Evolutionary conservation across 495 filamentous ascomycete genomes (phyloP).

Genomic region (Neurospora sp.): DNA sequence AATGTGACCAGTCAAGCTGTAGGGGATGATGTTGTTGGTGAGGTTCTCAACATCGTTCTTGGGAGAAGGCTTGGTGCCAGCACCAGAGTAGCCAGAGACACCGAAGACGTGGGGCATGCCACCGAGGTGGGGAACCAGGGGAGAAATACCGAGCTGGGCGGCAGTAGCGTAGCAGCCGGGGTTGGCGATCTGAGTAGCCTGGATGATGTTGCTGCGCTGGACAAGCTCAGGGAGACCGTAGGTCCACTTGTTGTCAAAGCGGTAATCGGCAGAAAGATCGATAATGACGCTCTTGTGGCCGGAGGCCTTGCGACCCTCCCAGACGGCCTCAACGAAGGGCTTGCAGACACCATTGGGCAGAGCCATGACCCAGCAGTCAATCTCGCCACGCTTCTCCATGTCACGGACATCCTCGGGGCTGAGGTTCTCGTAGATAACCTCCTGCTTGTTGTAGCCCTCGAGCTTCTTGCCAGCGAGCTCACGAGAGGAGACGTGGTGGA

Average conservation of each 20-base stretch:
- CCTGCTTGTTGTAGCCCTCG: conserved; percentile 84
- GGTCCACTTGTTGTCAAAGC: conserved; percentile 84
- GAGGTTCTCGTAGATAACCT: conserved; percentile 89
- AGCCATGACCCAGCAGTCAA: conserved; percentile 98
- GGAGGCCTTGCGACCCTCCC: conserved; percentile 49
- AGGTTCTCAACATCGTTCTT: conserved; percentile 93
- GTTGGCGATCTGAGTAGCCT: conserved; percentile 82
- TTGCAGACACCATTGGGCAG: conserved; percentile 95
- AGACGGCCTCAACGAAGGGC: conserved; percentile 87
- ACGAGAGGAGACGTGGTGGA: conserved; percentile 87
- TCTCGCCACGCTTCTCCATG: conserved; percentile 84
- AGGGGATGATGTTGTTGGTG: conserved; percentile 83
- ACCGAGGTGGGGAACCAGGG: conserved; percentile 66
- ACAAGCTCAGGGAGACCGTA: conserved; percentile 92
- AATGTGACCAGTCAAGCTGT: conserved; percentile 90
- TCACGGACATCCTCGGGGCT: conserved; percentile 79
- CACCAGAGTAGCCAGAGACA: conserved; percentile 91
- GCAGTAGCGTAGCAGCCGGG: conserved; percentile 96
- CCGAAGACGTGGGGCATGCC: conserved; percentile 84
- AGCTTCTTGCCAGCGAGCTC: conserved; percentile 87
- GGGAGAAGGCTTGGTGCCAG: conserved; percentile 87
- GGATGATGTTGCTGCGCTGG: conserved; percentile 62
- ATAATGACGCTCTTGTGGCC: conserved; percentile 72
- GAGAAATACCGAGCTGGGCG: conserved; percentile 85
- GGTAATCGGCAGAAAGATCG: conserved; percentile 91